Evolutionary conservation across 2,329 filamentous ascomycete species (phyloP), one percentile per base, ranked within the genome.

Genomic region (Incumbomyces delicatus): DNA sequence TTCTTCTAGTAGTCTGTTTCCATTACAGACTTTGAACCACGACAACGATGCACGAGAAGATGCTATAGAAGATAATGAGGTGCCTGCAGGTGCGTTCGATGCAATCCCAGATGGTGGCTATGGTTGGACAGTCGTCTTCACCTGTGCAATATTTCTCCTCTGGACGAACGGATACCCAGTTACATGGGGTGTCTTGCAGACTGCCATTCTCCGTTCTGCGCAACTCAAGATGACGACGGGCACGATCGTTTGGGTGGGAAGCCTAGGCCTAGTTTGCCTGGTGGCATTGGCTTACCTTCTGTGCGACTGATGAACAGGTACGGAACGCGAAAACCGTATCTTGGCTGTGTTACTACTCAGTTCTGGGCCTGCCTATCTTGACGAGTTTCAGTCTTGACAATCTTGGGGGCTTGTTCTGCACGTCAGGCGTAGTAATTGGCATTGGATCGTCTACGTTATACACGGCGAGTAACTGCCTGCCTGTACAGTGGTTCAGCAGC

Each of bases 121-220:
- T 55, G 75, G 74, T 50, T 78, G 75, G 75, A 64, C 71, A 12
- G 65, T 80, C 6, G 72, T 81, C 18, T 61, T 60, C 2, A 67
- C 65, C 29, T 76, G 73, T 53, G 68, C 71, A 2, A 56, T 75
- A 1, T 55, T 78, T 10, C 68, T 72, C 1, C 81, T 75, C 65
- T 78, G 74, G 75, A 68, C 73, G 43, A 69, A 75, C 41, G 77
- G 77, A 42, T 75, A 70, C 0, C 68, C 68, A 6, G 78, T 78
- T 56, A 70, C 69, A 51, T 82, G 78, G 77, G 79, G 78, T 18
- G 69, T 83, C 0, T 63, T 81, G 39, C 78, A 83, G 60, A 67
- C 68, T 3, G 76, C 71, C 0, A 66, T 82, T 1, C 36, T 54
- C 17, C 70, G 79, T 2, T 61, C 71, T 30, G 7, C 32, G n/a